phyloP scores from a whole-genome alignment of 108 stramenopile genomes.

The Cyclotella choctawhatcheeana region DNA sequence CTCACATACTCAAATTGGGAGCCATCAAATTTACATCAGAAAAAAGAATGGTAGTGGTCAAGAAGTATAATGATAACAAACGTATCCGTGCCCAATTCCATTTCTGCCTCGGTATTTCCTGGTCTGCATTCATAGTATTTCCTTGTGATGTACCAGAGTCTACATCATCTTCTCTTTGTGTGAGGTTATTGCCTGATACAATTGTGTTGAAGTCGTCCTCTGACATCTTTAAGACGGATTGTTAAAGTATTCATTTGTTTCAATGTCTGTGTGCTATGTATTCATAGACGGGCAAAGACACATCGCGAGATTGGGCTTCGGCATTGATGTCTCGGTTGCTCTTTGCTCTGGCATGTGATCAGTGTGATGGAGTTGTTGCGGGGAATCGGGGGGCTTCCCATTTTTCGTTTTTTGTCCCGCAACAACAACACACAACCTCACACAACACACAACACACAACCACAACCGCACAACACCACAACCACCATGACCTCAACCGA shows the following conservation, averaged over 20 bases:
- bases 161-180: background rate
- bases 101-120: background rate
- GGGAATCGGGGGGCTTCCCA: too few species aligned
- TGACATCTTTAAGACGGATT: too few species aligned
- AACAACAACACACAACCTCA: too few species aligned
- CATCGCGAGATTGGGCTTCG: too few species aligned
- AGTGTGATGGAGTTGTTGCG: too few species aligned
- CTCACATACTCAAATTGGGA: constrained; percentile 73
- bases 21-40: constrained; percentile 88
- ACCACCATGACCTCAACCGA: constrained; percentile 18
- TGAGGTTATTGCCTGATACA: constrained; percentile 1
- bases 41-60: constrained; percentile 72
- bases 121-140: background rate
- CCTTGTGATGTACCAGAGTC: background rate
- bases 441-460: too few species aligned
- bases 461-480: background rate
- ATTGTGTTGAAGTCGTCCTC: constrained; percentile 8
- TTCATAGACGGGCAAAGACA: too few species aligned
- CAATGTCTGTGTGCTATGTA: too few species aligned
- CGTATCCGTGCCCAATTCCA: constrained; percentile 45
- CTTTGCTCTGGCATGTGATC: too few species aligned
- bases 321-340: too few species aligned
- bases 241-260: too few species aligned
- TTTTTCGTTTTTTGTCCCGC: too few species aligned
- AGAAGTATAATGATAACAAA: constrained; percentile 54